phyloP scores from a whole-genome alignment of 2,329 filamentous ascomycete species.

The Alternaria sp. region DNA sequence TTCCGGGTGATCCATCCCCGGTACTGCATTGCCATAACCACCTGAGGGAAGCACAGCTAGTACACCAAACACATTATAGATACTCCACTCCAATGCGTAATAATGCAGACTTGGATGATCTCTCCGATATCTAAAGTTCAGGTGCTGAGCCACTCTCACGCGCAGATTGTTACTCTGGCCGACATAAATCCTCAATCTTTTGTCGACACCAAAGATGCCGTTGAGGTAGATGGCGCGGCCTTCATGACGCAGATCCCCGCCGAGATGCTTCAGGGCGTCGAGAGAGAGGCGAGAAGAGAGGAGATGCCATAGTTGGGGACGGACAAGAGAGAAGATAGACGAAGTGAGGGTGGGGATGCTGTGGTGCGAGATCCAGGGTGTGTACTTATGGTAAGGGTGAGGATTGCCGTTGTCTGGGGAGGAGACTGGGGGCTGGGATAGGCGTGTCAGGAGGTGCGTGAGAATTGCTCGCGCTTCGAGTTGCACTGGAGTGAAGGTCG shows the following conservation, averaged over 20 bases:
- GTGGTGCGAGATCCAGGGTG: slow-evolving; percentile 26
- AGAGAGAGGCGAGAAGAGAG: slow-evolving; percentile 28
- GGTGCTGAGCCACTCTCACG: slow-evolving; percentile 36
- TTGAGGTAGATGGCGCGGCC: slow-evolving; percentile 35
- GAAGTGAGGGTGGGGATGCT: slow-evolving; percentile 17
- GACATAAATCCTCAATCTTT: slow-evolving; percentile 35
- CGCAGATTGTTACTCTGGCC: slow-evolving; percentile 40
- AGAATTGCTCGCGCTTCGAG: slow-evolving; percentile 34
- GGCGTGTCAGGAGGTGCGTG: slow-evolving; percentile 20
- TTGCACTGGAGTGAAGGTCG: slow-evolving; percentile 18
- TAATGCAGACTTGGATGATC: slow-evolving; percentile 46
- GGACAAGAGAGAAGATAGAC: slow-evolving; percentile 25
- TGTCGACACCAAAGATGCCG: slow-evolving; percentile 33
- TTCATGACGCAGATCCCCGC: slow-evolving; percentile 31
- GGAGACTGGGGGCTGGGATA: slow-evolving; percentile 14
- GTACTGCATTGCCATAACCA: slow-evolving; percentile 16
- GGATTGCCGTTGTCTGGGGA: background rate
- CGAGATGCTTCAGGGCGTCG: slow-evolving; percentile 30
- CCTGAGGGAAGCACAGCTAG: slow-evolving; percentile 26
- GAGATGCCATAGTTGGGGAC: slow-evolving; percentile 31
- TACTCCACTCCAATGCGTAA: slow-evolving; percentile 36
- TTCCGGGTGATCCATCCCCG: slow-evolving; percentile 34
- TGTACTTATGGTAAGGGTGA: slow-evolving; percentile 23
- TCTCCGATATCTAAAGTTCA: slow-evolving; percentile 43
- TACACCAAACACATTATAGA: slow-evolving; percentile 37